phyloP scores from a whole-genome alignment of 2,329 filamentous ascomycete genomes.

The Neurospora sp. region DNA sequence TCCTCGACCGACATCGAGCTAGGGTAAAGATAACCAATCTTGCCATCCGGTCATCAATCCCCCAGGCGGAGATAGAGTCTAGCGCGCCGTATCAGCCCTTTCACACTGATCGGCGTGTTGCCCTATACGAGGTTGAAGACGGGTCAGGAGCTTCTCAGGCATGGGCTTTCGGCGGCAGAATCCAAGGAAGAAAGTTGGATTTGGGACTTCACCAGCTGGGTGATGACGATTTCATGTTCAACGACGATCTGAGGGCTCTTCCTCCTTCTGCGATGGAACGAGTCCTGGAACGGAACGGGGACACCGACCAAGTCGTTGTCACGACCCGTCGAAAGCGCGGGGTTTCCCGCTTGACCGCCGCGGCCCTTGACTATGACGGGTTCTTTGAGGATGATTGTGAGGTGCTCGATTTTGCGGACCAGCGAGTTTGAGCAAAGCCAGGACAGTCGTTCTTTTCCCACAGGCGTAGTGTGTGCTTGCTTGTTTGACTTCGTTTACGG shows the following conservation, averaged over 20 bases:
- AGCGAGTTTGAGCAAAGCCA: conserved; percentile 41
- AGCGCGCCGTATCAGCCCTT: conserved; percentile 94
- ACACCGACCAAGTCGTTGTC: conserved; percentile 65
- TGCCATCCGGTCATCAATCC: conserved; percentile 53
- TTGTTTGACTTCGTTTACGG: not conserved
- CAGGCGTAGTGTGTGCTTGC: not conserved
- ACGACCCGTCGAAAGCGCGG: conserved; percentile 65
- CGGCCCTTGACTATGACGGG: conserved; percentile 49
- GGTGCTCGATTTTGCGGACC: conserved; percentile 76
- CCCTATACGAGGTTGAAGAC: conserved; percentile 55
- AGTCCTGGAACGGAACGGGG: conserved; percentile 44
- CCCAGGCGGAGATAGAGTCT: conserved; percentile 83
- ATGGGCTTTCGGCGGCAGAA: conserved; percentile 53
- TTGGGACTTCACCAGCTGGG: conserved; percentile 34
- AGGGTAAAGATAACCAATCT: conserved; percentile 27
- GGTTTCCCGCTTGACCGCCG: conserved; percentile 35
- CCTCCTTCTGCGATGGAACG: conserved; percentile 56
- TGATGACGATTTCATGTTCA: conserved; percentile 40
- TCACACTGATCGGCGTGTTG: conserved; percentile 79
- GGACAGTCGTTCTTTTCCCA: not conserved
- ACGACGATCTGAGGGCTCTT: conserved; percentile 47
- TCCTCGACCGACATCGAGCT: conserved; percentile 34
- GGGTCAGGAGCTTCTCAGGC: conserved; percentile 13
- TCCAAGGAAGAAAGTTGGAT: conserved; percentile 41
- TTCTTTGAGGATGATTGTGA: conserved; percentile 94